phyloP scores from a whole-genome alignment of 257 asterid genomes.

The Nemophila menziesii region DNA sequence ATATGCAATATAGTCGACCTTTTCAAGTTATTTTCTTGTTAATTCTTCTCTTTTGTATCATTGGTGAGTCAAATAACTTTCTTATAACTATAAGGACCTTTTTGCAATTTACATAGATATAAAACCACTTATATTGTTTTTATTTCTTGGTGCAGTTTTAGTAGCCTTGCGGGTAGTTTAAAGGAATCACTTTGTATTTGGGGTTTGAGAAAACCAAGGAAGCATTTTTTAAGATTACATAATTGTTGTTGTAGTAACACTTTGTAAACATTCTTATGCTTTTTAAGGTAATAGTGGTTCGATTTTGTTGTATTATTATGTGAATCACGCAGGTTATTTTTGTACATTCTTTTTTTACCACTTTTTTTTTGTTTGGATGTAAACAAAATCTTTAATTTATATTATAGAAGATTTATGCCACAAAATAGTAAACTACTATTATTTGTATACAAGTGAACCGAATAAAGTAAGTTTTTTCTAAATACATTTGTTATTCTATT shows the following conservation, averaged over 20 bases:
- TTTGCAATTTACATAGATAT: not conserved
- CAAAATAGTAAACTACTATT: no score
- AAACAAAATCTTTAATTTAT: no score
- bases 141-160: constrained; percentile 42
- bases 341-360: no score
- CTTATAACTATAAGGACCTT: not conserved
- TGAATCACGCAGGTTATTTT: not conserved
- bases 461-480: no score
- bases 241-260: constrained; percentile 6
- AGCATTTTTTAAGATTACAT: constrained; percentile 12
- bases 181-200: not conserved
- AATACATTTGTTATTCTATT: no score
- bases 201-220: constrained; percentile 7
- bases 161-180: constrained; percentile 27
- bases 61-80: constrained; percentile 51
- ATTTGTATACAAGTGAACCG: no score
- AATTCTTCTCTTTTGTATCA: constrained; percentile 43
- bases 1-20: constrained; percentile 69
- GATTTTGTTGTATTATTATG: constrained; percentile 2
- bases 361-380: no score
- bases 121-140: constrained; percentile 1
- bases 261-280: constrained; percentile 9
- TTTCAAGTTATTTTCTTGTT: constrained; percentile 43
- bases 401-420: no score
- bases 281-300: not conserved